Base-by-base conservation (phyloP, 225 moss, liverwort and hornwort species). In the Pleurozium schreberi region DNA sequence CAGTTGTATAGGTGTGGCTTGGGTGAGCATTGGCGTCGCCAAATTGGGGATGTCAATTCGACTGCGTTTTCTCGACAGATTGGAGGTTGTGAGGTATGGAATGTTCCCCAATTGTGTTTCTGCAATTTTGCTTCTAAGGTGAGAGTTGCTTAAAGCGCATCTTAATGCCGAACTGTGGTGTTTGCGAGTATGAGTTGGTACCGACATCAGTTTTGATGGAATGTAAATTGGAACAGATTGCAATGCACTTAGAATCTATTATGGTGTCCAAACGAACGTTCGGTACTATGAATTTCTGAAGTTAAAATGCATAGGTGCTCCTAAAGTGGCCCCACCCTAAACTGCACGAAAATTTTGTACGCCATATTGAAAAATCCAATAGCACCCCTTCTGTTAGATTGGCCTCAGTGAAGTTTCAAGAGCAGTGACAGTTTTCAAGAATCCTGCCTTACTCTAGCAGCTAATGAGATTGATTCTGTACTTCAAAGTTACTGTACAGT, bases 21-120 rank as follows among this genome's bases (percentile, higher is more conserved):
- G 59, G 93, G 93, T 77, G 97, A 98, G 92, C 91, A 97, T 79
- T 97, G 96, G 97, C 93, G 93, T 85, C 94, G 97, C 70, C 95
- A 98, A 88, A 94, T 94, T 83, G 98, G 96, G 80, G 92, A 93
- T 84, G 80, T 95, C 25, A 90, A 84, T 53, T 95, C 97, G 53
- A 90, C 81, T 62, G 90, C 93, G 23, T 97, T 97, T 90, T 89
- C 94, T 69, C 93, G 96, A 65, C 94, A 90, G 85, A 95, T 96
- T 87, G 97, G 98, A 79, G 98, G 98, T 75, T 97, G 96, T 76
- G 95, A 97, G 95, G 96, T 96, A 88, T 36, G 83, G 4, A 71
- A 62, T 50, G 50, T 63, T 70, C 36, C 31, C 71, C 28, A 36
- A 61, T 49, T 59, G 17, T 5, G 34, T 58, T 33, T 28, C 45